phyloP scores from a whole-genome alignment of 2,329 filamentous ascomycete species.

The Fusarium humuli region DNA sequence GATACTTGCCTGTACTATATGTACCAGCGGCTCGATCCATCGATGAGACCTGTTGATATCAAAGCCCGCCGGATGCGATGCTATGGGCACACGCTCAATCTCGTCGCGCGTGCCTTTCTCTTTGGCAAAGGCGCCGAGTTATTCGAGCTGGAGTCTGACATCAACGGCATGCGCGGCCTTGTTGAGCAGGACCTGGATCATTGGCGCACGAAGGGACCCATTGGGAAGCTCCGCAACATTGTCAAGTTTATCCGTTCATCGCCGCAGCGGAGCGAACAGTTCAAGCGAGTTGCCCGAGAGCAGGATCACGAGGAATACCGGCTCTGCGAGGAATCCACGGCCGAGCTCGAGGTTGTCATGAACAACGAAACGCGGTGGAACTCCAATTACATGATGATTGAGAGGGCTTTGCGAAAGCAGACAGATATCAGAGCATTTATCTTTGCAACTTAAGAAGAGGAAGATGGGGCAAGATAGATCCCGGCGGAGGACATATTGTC shows the following conservation, averaged over 20 bases:
- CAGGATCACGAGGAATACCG: conserved; percentile 5
- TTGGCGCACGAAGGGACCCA: conserved; percentile 1
- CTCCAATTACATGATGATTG: no score
- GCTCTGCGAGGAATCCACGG: neutral
- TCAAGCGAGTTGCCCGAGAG: conserved; percentile 10
- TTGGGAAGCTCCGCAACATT: conserved; percentile 2
- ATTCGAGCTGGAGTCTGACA: neutral
- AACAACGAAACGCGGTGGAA: no score
- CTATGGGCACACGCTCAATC: conserved; percentile 12
- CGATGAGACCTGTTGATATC: neutral
- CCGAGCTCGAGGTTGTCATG: no score
- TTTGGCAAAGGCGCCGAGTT: conserved; percentile 3
- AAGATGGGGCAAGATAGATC: no score
- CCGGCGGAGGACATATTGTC: no score
- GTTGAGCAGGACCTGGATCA: conserved; percentile 2
- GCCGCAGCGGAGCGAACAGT: conserved; percentile 9
- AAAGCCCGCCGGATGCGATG: neutral
- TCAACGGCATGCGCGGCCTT: neutral
- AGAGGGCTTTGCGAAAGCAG: no score
- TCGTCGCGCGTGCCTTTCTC: conserved; percentile 14
- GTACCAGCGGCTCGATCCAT: neutral
- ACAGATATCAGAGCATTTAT: no score
- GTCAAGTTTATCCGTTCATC: neutral
- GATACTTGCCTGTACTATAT: neutral
- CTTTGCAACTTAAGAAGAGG: no score